These are phyloP conservation scores for Epichloe sibirici DNA, from an alignment of 2,329 filamentous ascomycete genomes.

Conservation along the genomic window DNA sequence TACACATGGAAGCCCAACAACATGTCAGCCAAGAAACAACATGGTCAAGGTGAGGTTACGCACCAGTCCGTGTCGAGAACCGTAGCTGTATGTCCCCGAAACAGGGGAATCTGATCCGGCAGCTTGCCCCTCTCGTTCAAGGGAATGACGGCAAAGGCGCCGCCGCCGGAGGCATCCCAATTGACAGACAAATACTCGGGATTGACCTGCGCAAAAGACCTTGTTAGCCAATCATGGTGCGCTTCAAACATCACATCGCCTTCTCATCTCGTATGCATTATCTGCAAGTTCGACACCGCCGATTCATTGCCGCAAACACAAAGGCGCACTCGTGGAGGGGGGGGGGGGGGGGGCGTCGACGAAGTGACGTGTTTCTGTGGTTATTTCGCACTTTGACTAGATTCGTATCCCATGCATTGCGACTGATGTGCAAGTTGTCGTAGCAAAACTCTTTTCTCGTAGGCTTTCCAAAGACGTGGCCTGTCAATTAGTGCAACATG, in stretches of 20 bases:
- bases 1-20: not conserved
- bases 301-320: not conserved
- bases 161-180: constrained; percentile 93
- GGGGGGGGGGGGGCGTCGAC: no score
- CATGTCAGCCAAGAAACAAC: not conserved
- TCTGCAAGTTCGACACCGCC: no score
- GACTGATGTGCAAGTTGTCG: constrained; percentile 92
- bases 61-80: constrained; percentile 97
- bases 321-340: not conserved
- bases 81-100: constrained; percentile 88
- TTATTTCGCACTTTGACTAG: constrained; percentile 67
- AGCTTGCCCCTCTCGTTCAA: constrained; percentile 79
- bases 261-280: not conserved
- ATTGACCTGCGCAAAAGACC: constrained; percentile 54
- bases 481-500: constrained; percentile 32
- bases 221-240: constrained; percentile 7
- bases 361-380: not conserved
- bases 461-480: constrained; percentile 94
- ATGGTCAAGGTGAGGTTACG: not conserved
- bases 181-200: constrained; percentile 94
- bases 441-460: constrained; percentile 98
- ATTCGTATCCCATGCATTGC: constrained; percentile 99
- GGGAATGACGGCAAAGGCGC: constrained; percentile 93
- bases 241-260: not conserved
- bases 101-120: constrained; percentile 86